Percentiles rank a stretch among this genome's conserved stretches.
Evolutionary conservation across 495 filamentous ascomycete genomes (phyloP).

Genomic region (Cladorrhinum samala): DNA sequence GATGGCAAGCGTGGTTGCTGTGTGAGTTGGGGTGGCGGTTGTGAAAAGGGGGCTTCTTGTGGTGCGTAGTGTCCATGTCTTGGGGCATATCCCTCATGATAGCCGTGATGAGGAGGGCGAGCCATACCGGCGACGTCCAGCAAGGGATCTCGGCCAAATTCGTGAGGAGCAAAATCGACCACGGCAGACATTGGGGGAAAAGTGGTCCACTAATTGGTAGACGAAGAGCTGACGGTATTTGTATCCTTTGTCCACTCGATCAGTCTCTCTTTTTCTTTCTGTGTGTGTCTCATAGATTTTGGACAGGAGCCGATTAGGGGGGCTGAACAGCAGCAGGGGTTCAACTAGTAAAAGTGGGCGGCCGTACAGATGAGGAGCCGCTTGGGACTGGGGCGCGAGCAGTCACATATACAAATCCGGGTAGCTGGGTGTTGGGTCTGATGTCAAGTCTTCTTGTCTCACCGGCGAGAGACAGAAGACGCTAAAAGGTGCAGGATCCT

Average conservation of each 20-base stretch:
- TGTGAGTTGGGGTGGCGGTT: slow-evolving; percentile 8
- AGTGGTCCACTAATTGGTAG: slow-evolving; percentile 4
- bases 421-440: slow-evolving; percentile 22
- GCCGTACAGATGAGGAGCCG: slow-evolving; percentile 11
- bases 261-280: slow-evolving; percentile 19
- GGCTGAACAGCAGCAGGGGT: slow-evolving; percentile 2
- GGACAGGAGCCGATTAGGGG: not conserved
- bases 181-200: slow-evolving; percentile 33
- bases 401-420: slow-evolving; percentile 22
- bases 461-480: slow-evolving; percentile 9
- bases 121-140: slow-evolving; percentile 40
- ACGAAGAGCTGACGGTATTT: slow-evolving; percentile 6
- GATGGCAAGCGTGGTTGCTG: slow-evolving; percentile 25
- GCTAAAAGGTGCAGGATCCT: slow-evolving; percentile 6
- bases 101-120: slow-evolving; percentile 34
- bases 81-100: slow-evolving; percentile 37
- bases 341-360: slow-evolving; percentile 2
- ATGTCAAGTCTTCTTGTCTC: slow-evolving; percentile 16
- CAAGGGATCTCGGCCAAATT: slow-evolving; percentile 38
- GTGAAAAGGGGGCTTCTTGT: slow-evolving; percentile 30
- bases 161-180: slow-evolving; percentile 34
- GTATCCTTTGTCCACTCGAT: slow-evolving; percentile 12
- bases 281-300: no score
- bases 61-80: slow-evolving; percentile 34
- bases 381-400: slow-evolving; percentile 15